Percentiles rank a stretch among this genome's conserved stretches.
phyloP scores from a whole-genome alignment of 768 basidiomycete genomes.

The Trametes villosa region DNA sequence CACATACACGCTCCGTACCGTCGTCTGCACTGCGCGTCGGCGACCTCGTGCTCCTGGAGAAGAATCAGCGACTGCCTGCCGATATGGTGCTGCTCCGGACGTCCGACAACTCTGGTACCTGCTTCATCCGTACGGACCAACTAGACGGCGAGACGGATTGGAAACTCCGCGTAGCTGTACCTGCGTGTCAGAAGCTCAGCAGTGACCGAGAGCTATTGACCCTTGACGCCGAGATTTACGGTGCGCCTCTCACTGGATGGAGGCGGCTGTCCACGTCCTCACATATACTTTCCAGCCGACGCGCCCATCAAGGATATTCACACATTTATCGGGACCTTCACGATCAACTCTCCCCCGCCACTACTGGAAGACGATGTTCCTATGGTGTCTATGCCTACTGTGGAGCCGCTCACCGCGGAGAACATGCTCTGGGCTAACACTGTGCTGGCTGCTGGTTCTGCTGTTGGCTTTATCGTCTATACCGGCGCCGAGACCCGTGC shows the following conservation, averaged over 20 bases:
- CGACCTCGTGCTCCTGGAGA: constrained; percentile 89
- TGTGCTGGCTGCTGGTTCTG: constrained; percentile 92
- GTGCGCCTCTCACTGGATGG: constrained; percentile 44
- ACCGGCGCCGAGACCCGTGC: constrained; percentile 95
- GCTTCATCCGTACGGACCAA: constrained; percentile 97
- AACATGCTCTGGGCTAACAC: constrained; percentile 98
- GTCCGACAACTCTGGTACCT: constrained; percentile 87
- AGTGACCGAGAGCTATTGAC: constrained; percentile 57
- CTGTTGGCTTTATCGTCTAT: constrained; percentile 91
- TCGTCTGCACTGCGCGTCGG: constrained; percentile 90
- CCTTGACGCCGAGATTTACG: constrained; percentile 89
- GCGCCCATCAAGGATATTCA: constrained; percentile 97
- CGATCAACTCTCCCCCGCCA: constrained; percentile 58
- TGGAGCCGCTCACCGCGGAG: constrained; percentile 91
- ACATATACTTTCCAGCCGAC: constrained; percentile 61
- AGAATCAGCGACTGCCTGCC: constrained; percentile 96
- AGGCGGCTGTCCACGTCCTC: constrained; percentile 2
- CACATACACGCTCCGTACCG: constrained; percentile 71
- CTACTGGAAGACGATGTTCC: constrained; percentile 41
- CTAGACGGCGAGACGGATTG: constrained; percentile 99
- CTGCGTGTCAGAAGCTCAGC: constrained; percentile 76
- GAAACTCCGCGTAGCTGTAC: constrained; percentile 92
- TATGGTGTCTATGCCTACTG: constrained; percentile 45
- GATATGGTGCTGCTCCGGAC: constrained; percentile 91
- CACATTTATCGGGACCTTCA: constrained; percentile 91